Conservation (phyloP, 129 eudicot genomes). For the Flaveria brownii region DNA sequence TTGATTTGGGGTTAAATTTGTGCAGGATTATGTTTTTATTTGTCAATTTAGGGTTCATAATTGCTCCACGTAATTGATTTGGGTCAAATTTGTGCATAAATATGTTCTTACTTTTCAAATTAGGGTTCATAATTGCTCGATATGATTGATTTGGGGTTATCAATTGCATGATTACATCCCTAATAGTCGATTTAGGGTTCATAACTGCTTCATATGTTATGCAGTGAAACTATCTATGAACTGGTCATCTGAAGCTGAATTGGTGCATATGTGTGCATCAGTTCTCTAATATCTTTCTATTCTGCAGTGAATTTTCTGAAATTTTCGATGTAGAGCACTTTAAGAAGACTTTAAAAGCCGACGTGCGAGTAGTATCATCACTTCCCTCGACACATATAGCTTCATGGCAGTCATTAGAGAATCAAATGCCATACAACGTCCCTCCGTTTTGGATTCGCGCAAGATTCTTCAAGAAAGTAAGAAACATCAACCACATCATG, state of each 20-base stretch:
- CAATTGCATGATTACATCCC: background rate
- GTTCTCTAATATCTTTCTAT: background rate
- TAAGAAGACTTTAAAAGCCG: slow-evolving; percentile 61
- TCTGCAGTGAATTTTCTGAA: slow-evolving; percentile 68
- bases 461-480: slow-evolving; percentile 64
- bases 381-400: slow-evolving; percentile 61
- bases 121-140: too few species aligned
- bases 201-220: background rate
- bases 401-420: slow-evolving; percentile 50
- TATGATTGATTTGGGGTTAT: background rate
- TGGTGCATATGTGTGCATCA: background rate
- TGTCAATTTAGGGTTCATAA: background rate
- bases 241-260: background rate
- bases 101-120: background rate
- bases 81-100: background rate
- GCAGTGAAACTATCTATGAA: background rate
- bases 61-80: background rate
- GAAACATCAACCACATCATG: slow-evolving; percentile 7
- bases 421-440: slow-evolving; percentile 54
- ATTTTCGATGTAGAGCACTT: slow-evolving; percentile 70
- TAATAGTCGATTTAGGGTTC: background rate
- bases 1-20: background rate
- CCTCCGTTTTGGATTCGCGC: slow-evolving; percentile 66
- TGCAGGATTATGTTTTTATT: background rate
- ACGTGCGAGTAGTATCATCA: slow-evolving; percentile 57